Evolutionary conservation across 2,329 filamentous ascomycete species (phyloP), one percentile per base, ranked within the genome.

Genomic region (Phyllosticta citriasiana): DNA sequence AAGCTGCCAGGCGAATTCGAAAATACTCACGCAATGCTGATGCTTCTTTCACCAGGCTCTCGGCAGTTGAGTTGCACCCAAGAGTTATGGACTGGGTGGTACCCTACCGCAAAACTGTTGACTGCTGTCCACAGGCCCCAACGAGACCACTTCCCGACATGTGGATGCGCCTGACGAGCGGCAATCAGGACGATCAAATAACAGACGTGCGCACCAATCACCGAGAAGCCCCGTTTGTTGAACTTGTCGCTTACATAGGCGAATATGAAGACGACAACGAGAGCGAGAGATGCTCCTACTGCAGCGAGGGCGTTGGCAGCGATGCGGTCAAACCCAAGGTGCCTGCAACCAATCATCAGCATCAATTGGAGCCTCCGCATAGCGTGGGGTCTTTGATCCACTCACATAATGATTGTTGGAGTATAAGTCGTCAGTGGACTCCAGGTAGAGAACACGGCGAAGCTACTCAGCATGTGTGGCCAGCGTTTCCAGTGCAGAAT

Each of bases 41-140:
- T 79, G 63, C 78, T 82, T 59, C 79, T 67, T 66, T 81, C 79
- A 4, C 74, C 68, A 0, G 76, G 66, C 19, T 77, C 76, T 14
- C 69, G 71, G 64, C 80, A 82, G 64, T 82, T 83, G 6, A 82
- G 68, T 65, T 81, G 78, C 19, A 80, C 70, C 80, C 79, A 82
- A 0, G 78, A 74, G 67, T 82, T 82, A 60, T 82, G 79, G 0
- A 80, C 73, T 0, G 80, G 80, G 66, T 82, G 80, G 63, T 82
- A 82, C 0, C 80, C 78, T 8, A 82, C 80, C 0, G 80, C 78
- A 47, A 82, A 76, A 1, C 70, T 71, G 66, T 82, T 82, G 2
- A 82, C 73, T 0, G 72, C 71, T 2, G 80, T 82, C 80, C 80
- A 82, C 5, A 83, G 68, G 0, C 74, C 79, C 71, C 78, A 80